Evolutionary conservation across 495 filamentous ascomycete species (phyloP).

Genomic region (Neurospora hispaniola): DNA sequence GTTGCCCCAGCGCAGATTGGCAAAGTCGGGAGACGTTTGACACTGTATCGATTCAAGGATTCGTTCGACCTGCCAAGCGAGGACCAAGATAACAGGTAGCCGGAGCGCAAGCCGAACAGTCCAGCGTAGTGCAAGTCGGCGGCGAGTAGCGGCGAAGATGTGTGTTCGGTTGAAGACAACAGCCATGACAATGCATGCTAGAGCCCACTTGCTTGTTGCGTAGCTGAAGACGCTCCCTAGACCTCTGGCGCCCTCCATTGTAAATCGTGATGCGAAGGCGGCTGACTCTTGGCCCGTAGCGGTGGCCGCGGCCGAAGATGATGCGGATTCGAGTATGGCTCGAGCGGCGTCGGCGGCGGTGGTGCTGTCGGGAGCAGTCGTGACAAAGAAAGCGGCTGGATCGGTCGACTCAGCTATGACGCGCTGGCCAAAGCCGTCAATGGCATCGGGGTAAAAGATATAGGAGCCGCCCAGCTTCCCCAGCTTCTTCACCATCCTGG

Average conservation of each 20-base stretch:
- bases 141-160: slow-evolving; percentile 81
- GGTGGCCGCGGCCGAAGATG: slow-evolving; percentile 15
- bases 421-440: slow-evolving; percentile 52
- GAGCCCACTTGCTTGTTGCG: slow-evolving; percentile 85
- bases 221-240: slow-evolving; percentile 88
- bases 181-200: slow-evolving; percentile 74
- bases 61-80: slow-evolving; percentile 53
- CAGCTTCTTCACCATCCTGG: slow-evolving; percentile 52
- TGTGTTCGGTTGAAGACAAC: slow-evolving; percentile 84
- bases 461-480: slow-evolving; percentile 46
- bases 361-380: slow-evolving; percentile 11
- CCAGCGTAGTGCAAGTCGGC: slow-evolving; percentile 62
- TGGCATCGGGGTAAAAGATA: slow-evolving; percentile 47
- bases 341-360: slow-evolving; percentile 13
- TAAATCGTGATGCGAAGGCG: slow-evolving; percentile 35
- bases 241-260: slow-evolving; percentile 41
- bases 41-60: slow-evolving; percentile 83
- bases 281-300: slow-evolving; percentile 27
- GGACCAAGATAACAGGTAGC: slow-evolving; percentile 62
- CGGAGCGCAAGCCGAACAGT: slow-evolving; percentile 62
- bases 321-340: slow-evolving; percentile 18
- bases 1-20: slow-evolving; percentile 61
- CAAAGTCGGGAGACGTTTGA: slow-evolving; percentile 75
- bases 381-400: slow-evolving; percentile 21
- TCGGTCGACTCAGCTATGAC: slow-evolving; percentile 49